Percentiles rank a stretch among this genome's conserved stretches.
These are phyloP conservation scores for Candida freyschussii DNA, from an alignment of 1,139 yeast genomes.

Conservation along the genomic window DNA sequence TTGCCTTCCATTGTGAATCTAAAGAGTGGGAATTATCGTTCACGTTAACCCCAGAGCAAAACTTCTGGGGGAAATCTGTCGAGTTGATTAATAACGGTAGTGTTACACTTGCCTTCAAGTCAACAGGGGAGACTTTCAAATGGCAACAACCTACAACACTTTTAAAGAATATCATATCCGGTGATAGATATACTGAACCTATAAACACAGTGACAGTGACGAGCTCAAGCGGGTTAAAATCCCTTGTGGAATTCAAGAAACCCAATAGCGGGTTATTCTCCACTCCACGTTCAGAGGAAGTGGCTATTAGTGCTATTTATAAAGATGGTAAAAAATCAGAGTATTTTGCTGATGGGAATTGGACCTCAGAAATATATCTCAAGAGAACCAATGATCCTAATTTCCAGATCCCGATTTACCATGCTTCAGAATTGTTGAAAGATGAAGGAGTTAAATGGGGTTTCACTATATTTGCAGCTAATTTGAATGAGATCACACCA, in stretches of 20 bases:
- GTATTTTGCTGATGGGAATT: slow-evolving; percentile 51
- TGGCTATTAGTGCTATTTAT: slow-evolving; percentile 51
- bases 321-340: slow-evolving; percentile 24
- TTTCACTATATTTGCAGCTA: slow-evolving; percentile 76
- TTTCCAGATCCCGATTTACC: slow-evolving; percentile 46
- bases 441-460: slow-evolving; percentile 69
- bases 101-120: slow-evolving; percentile 48
- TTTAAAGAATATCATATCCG: slow-evolving; percentile 84
- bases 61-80: slow-evolving; percentile 92
- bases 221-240: slow-evolving; percentile 62
- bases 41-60: slow-evolving; percentile 77
- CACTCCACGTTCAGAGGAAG: slow-evolving; percentile 85
- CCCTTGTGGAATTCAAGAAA: slow-evolving; percentile 65
- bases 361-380: slow-evolving; percentile 62
- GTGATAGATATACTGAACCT: slow-evolving; percentile 95
- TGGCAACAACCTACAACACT: slow-evolving; percentile 84
- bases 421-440: slow-evolving; percentile 57
- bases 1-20: slow-evolving; percentile 76
- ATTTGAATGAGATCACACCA: slow-evolving; percentile 70
- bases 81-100: slow-evolving; percentile 77
- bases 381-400: slow-evolving; percentile 31
- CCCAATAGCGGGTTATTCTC: slow-evolving; percentile 58
- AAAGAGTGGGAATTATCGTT: slow-evolving; percentile 70
- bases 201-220: slow-evolving; percentile 60
- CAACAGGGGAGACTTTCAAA: slow-evolving; percentile 65